Evolutionary conservation across 352 stramenopile genomes (phyloP).

Genomic region (Phytophthora vignae): DNA sequence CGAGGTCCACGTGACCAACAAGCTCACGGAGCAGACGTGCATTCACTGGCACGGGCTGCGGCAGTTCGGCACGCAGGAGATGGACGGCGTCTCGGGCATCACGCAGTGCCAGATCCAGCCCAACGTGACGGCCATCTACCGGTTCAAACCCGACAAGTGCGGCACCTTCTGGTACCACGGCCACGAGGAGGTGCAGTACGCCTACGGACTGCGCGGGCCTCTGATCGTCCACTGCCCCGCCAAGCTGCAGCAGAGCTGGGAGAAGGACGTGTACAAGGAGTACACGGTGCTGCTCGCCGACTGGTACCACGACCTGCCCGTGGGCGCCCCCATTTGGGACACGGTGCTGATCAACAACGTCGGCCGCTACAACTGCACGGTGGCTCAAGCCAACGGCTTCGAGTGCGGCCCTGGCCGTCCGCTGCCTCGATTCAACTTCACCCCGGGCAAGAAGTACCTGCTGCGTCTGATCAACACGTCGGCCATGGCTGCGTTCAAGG

Average conservation of each 20-base stretch:
- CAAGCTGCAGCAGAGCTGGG: constrained; percentile 37
- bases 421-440: constrained; percentile 41
- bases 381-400: constrained; percentile 25
- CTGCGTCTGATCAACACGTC: constrained; percentile 54
- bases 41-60: constrained; percentile 60
- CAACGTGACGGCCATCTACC: constrained; percentile 49
- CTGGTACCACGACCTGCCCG: constrained; percentile 54
- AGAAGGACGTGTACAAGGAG: constrained; percentile 48
- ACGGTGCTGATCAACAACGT: constrained; percentile 54
- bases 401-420: constrained; percentile 35
- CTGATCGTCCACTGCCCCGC: constrained; percentile 47
- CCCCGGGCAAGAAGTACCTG: constrained; percentile 25
- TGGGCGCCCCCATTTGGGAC: constrained; percentile 48
- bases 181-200: constrained; percentile 56
- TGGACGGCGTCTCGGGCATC: constrained; percentile 56
- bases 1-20: constrained; percentile 48
- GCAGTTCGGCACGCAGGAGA: constrained; percentile 51
- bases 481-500: constrained; percentile 51
- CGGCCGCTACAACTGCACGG: constrained; percentile 51
- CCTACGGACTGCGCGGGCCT: constrained; percentile 48
- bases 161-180: constrained; percentile 58
- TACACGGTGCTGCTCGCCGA: constrained; percentile 45
- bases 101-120: constrained; percentile 58
- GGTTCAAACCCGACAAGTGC: constrained; percentile 50
- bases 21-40: constrained; percentile 49